Base-by-base conservation (phyloP, 495 filamentous ascomycete genomes). In the Annulohypoxylon maeteangense region DNA sequence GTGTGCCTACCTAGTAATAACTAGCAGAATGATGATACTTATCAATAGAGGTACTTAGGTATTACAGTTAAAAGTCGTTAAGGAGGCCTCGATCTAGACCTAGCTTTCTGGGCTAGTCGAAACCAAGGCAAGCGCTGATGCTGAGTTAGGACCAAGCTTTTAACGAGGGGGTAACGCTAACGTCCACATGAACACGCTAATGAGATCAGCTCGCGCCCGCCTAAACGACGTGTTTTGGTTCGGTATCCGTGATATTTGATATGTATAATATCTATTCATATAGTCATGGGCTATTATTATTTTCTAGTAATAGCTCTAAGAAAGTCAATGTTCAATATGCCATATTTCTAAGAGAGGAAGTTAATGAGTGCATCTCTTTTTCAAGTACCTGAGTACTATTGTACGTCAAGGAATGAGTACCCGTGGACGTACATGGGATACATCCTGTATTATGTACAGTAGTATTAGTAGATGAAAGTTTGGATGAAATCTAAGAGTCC, bases 51-150 rank as follows among this genome's bases (percentile, higher is more conserved):
- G n/a, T n/a, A n/a, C n/a, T n/a, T n/a, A n/a, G n/a, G n/a, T n/a
- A n/a, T n/a, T n/a, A n/a, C n/a, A n/a, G n/a, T 29, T 2, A 29
- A 29, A 29, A 29, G 2, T 29, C 27, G 27, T 29, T 45, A 34
- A 47, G 29, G 55, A 20, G 50, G 58, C 51, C 65, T 68, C 50
- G 65, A 68, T 57, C 55, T 25, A 45, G 31, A 44, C 23, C 22
- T 60, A 45, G 53, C 4, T 25, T 11, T 51, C 3, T n/a, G 31
- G n/a, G 18, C 65, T 20, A 57, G 50, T 23, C 50, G 45, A 36
- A 55, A 20, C 65, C 47, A 44, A 31, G 47, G 23, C 25, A 56
- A 56, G 34, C 27, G 53, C 31, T 23, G 27, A 32, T 56, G 11
- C 31, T 36, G 51, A 20, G 7, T 10, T 55, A 8, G 53, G 14